These are phyloP conservation scores for Toxoplasma gondii DNA, from an alignment of 169 alveolate genomes.

Conservation along the genomic window DNA sequence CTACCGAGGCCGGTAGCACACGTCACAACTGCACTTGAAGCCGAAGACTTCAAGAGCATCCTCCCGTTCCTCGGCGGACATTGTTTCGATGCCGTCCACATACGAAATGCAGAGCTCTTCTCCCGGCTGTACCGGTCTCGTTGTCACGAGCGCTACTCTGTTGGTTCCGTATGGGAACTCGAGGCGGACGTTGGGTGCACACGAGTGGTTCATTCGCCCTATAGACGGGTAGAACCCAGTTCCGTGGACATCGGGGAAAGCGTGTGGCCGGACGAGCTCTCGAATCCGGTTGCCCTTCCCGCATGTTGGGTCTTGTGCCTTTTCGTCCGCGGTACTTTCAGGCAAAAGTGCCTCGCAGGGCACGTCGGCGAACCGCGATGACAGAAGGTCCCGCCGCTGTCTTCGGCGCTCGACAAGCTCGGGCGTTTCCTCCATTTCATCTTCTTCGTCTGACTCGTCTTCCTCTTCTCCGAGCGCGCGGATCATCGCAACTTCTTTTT, in stretches of 20 bases:
- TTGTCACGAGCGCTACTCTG: neutral
- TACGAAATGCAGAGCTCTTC: constrained; percentile 31
- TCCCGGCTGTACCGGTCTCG: neutral
- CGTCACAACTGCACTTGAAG: neutral
- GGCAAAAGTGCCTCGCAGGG: neutral
- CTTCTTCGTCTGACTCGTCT: neutral
- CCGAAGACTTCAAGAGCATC: neutral
- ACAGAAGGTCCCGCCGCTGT: neutral
- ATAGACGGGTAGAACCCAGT: constrained; percentile 21
- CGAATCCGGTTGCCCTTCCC: neutral
- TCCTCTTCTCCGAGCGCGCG: constrained; percentile 14
- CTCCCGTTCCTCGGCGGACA: neutral
- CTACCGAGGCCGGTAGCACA: neutral
- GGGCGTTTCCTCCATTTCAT: neutral
- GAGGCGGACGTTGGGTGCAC: constrained; percentile 22
- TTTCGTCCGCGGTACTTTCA: neutral
- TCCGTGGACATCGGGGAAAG: constrained; percentile 25
- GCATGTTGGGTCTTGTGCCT: neutral
- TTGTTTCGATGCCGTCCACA: neutral
- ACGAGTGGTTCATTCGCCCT: constrained; percentile 22
- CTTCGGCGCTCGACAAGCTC: neutral
- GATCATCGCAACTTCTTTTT: neutral
- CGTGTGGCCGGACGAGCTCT: neutral
- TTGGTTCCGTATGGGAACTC: constrained; percentile 3
- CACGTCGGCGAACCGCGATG: constrained; percentile 22